Conservation (phyloP, 768 basidiomycete genomes). For the Pisolithus sp. region DNA sequence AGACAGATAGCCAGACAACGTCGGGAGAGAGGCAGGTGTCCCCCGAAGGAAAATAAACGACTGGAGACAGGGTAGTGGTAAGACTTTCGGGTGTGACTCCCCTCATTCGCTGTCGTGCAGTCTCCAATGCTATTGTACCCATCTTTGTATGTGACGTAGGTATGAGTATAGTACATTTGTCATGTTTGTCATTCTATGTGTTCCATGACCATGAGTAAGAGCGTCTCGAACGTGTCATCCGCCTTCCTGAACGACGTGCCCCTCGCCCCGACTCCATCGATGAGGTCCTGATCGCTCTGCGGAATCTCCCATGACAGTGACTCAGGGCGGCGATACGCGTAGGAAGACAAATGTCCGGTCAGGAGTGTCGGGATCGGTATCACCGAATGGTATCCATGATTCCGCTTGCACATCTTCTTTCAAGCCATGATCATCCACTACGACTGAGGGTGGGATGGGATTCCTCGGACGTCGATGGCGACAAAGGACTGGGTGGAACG, state of each 20-base stretch:
- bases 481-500: constrained; percentile 49
- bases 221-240: constrained; percentile 68
- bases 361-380: constrained; percentile 19
- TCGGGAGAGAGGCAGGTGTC: no score
- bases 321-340: constrained; percentile 48
- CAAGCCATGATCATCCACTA: neutral
- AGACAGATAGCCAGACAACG: neutral
- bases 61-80: no score
- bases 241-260: constrained; percentile 39
- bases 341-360: constrained; percentile 55
- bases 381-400: constrained; percentile 39
- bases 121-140: no score
- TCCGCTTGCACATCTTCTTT: neutral
- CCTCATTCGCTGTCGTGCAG: no score
- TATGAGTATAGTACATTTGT: no score
- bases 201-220: constrained; percentile 41
- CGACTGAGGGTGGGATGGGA: neutral
- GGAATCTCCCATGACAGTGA: constrained; percentile 57
- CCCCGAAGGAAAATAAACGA: no score
- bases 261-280: constrained; percentile 50
- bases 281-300: constrained; percentile 43
- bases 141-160: no score
- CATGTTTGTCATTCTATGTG: neutral
- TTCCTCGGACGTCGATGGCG: constrained; percentile 11
- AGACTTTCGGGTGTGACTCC: no score